Evolutionary conservation across 208 protist species (phyloP), one percentile per base, ranked within the genome.

Genomic region (Sergeia podlipaevii): DNA sequence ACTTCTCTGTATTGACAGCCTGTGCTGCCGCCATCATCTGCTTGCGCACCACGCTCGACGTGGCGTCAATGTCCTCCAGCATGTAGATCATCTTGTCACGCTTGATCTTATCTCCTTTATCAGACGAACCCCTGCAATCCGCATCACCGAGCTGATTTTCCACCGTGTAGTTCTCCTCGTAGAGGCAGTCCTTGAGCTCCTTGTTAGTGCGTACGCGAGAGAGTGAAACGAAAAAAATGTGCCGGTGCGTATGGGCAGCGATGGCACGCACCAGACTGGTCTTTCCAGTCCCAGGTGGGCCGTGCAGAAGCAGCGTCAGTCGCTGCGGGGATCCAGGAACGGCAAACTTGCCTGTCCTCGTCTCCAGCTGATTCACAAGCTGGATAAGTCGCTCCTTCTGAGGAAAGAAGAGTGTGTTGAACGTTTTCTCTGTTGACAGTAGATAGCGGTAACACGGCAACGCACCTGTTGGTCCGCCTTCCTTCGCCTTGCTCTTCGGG

Each of bases 261-360:
- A 97, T 77, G 1, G 89, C 87, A 56, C 96, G 95, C 20, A 95
- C 84, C 23, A 95, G 76, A 57, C 90, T 92, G 38, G 96, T 98
- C 60, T 98, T 97, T 17, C 85, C 94, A 11, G 96, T 98, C 1
- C 96, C 96, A 6, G 96, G 96, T 8, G 95, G 95, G 0, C 96
- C 95, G 74, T 97, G 73, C 13, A 97, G 76, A 33, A 97, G 82
- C 38, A 97, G 65, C 37, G 85, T 74, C 20, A 97, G 60, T 71
- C 85, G 83, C 43, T 95, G 80, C 4, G 89, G 91, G 69, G 89
- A 94, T 1, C 87, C 87, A 0, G 80, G 76, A 2, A 97, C 70
- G 18, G 88, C 80, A 61, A 86, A 97, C 60, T 92, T 92, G 38
- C 91, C 91, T 11, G 56, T 78, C 49, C 82, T 77, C 38, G 38